Percentiles rank a stretch among this genome's conserved stretches.
Conservation (phyloP, 1,284 basidiomycete species). For the Phenoliferia sp. region DNA sequence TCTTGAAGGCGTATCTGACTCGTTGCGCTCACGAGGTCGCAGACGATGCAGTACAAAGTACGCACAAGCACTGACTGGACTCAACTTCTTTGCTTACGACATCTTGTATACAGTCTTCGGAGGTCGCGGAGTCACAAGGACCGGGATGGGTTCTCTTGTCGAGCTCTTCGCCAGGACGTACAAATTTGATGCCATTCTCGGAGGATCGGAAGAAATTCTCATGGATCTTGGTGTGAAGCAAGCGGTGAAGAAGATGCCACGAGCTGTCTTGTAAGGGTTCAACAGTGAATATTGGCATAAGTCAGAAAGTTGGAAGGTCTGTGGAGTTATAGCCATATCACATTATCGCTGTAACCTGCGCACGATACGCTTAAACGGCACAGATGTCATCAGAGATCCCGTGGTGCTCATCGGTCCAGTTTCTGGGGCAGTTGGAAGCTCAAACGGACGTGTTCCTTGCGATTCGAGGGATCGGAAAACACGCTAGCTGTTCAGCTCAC, state of each 20-base stretch:
- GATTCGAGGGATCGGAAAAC: no score
- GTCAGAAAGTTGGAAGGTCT: no score
- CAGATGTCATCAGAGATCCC: no score
- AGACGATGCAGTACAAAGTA: conserved; percentile 43
- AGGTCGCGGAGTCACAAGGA: conserved; percentile 59
- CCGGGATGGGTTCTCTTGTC: conserved; percentile 44
- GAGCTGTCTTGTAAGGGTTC: conserved; percentile 31
- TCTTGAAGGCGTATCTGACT: conserved; percentile 31
- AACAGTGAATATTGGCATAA: no score
- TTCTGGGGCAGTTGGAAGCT: no score
- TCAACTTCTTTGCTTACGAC: conserved; percentile 20
- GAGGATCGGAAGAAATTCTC: conserved; percentile 24
- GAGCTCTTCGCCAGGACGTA: conserved; percentile 13
- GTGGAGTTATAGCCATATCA: no score
- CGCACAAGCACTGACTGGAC: no score
- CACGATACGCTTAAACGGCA: no score
- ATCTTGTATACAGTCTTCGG: conserved; percentile 38
- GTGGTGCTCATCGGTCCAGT: no score
- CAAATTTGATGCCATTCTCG: conserved; percentile 32
- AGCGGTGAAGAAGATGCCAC: conserved; percentile 34
- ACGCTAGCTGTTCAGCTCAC: no score
- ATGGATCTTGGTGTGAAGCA: conserved; percentile 34
- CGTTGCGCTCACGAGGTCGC: conserved; percentile 25
- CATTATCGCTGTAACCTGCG: no score
- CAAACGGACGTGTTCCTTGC: no score